Base-by-base conservation (phyloP, 805 yeast genomes). In the Vanderwaltozyma yarrowii region DNA sequence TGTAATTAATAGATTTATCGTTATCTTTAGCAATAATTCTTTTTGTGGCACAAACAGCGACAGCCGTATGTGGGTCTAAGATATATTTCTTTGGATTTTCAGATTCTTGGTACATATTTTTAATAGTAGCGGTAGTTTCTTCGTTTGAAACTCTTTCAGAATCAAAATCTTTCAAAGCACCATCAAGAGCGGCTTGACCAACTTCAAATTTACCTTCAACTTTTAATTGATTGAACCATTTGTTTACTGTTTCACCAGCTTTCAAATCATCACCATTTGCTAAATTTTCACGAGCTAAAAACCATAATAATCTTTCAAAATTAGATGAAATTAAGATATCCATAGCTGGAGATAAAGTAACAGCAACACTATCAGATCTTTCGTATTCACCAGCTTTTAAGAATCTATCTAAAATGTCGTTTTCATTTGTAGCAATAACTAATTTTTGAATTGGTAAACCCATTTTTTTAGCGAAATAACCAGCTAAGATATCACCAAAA, bases 401-500 rank as follows among this genome's bases (percentile, higher is more conserved):
- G 69, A 92, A 92, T 64, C 99, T 78, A 65, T 92, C 85, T 56
- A 92, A 74, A 48, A 92, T 92, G 57, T 92, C 96, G 57, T 92
- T 92, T 56, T 85, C 89, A 58, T 92, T 92, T 21, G 99, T 92
- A 33, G 97, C 97, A 53, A 92, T 85, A 52, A 88, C 80, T 50
- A 92, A 73, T 55, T 78, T 75, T 46, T 80, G 87, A 34, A 81
- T 71, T 37, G 97, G 97, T 47, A 92, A 71, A 28, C 98, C 98
- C 97, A 92, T 88, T 61, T 81, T 73, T 60, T 80, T 76, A 36
- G 98, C 97, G 60, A 75, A 92, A 64, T 78, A 92, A 43, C 98
- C 98, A 21, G 98, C 98, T 41, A 92, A 74, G 43, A 92, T 88
- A 60, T 92, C 98, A 60, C 98, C 98, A 62, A 92, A 92, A 72